Conservation (phyloP, 1,284 basidiomycete genomes). For the Trametes sp. region DNA sequence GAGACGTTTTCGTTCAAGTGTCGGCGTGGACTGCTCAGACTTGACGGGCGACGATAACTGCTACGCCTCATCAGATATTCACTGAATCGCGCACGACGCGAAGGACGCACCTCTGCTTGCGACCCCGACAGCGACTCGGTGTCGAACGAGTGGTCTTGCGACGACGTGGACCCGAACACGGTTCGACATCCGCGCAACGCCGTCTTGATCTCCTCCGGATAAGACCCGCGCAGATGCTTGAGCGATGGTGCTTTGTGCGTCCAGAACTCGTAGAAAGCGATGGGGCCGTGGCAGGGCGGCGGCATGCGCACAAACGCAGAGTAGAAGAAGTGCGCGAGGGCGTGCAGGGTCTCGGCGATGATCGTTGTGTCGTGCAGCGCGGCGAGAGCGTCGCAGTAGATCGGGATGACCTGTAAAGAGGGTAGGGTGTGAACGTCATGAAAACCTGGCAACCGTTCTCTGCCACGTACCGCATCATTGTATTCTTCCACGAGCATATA, state of each 20-base stretch:
- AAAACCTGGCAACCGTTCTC: no score
- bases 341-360: conserved; percentile 48
- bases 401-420: conserved; percentile 43
- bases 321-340: conserved; percentile 51
- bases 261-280: conserved; percentile 50
- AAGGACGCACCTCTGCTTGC: conserved; percentile 12
- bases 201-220: conserved; percentile 32
- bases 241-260: conserved; percentile 18
- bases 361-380: conserved; percentile 46
- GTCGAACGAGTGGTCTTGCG: conserved; percentile 23
- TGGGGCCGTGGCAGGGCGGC: conserved; percentile 52
- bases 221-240: conserved; percentile 9
- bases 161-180: conserved; percentile 21
- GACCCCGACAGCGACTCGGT: conserved; percentile 24
- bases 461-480: conserved; percentile 52
- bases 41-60: conserved; percentile 11
- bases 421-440: no score
- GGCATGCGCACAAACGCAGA: conserved; percentile 58
- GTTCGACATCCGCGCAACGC: conserved; percentile 29
- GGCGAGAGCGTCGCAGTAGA: conserved; percentile 54
- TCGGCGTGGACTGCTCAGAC: conserved; percentile 5
- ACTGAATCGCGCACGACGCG: not conserved
- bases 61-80: not conserved
- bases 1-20: not conserved
- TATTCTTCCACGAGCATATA: conserved; percentile 53